Percentiles rank a stretch among this genome's conserved stretches.
phyloP scores from a whole-genome alignment of 768 basidiomycete genomes.

The Kwoniella pini region DNA sequence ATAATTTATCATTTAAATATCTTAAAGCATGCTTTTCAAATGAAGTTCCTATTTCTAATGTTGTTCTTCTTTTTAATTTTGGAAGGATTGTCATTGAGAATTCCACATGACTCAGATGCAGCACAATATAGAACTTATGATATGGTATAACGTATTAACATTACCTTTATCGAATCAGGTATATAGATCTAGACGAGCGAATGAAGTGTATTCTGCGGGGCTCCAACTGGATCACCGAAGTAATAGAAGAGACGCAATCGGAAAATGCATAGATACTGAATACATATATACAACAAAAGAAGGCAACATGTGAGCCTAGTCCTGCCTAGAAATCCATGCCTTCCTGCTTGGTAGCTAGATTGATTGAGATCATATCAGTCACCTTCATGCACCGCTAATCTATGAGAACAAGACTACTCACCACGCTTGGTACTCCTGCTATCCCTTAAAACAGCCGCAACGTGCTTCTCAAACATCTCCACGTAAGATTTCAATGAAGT shows the following conservation, averaged over 20 bases:
- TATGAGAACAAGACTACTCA: conserved; percentile 33
- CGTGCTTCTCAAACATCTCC: conserved; percentile 81
- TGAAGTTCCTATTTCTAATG: conserved; percentile 67
- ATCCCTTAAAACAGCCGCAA: conserved; percentile 53
- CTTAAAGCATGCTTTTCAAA: conserved; percentile 72
- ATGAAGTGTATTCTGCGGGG: too few relatives aligned
- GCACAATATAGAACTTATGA: too few relatives aligned
- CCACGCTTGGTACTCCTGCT: conserved; percentile 48
- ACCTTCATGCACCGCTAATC: background rate
- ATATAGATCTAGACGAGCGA: too few relatives aligned
- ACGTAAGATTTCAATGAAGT: conserved; percentile 88
- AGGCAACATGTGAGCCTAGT: too few relatives aligned
- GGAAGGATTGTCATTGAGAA: conserved; percentile 2
- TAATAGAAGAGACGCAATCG: too few relatives aligned
- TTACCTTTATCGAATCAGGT: too few relatives aligned
- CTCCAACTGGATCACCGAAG: too few relatives aligned
- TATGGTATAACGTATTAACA: too few relatives aligned
- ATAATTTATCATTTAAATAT: conserved; percentile 66
- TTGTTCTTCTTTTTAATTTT: conserved; percentile 45
- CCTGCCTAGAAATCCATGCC: conserved; percentile 29
- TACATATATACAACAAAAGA: too few relatives aligned
- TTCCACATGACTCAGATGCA: too few relatives aligned
- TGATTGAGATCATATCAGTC: background rate
- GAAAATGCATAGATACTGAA: too few relatives aligned
- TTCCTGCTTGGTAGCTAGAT: conserved; percentile 30